phyloP scores from a whole-genome alignment of 108 stramenopile species.

The Licmophora abbreviata region DNA sequence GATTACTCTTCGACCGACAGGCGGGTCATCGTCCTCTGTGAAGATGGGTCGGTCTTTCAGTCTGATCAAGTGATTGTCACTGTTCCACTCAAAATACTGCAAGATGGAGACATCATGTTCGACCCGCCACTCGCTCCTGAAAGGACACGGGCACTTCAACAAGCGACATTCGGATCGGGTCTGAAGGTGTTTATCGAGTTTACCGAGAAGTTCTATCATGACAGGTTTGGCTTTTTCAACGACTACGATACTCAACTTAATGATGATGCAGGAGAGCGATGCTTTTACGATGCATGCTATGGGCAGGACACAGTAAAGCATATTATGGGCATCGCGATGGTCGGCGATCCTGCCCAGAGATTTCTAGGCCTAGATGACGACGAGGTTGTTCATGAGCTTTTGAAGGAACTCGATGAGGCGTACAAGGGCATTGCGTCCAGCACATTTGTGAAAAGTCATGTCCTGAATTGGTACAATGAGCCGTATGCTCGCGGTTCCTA shows the following conservation, averaged over 20 bases:
- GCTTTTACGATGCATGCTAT: constrained; percentile 5
- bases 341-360: not conserved
- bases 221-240: constrained; percentile 3
- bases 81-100: constrained; percentile 6
- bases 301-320: constrained; percentile 1
- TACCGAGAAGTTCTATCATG: constrained; percentile 15
- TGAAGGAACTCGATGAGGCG: constrained; percentile 12
- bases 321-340: constrained; percentile 6
- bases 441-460: not conserved
- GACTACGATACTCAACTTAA: too few relatives aligned
- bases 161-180: not conserved
- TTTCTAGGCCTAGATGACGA: constrained; percentile 3
- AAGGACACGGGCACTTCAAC: too few relatives aligned
- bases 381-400: constrained; percentile 2
- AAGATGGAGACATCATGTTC: constrained; percentile 15
- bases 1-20: not conserved
- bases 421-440: constrained; percentile 12
- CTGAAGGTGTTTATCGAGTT: constrained; percentile 22
- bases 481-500: constrained; percentile 9
- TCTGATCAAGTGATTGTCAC: constrained; percentile 14
- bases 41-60: not conserved
- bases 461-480: constrained; percentile 19
- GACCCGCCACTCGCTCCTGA: constrained; percentile 7
- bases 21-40: not conserved
- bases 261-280: not conserved